phyloP scores from a whole-genome alignment of 2,329 filamentous ascomycete genomes.

The Leptoxyphium fumago region DNA sequence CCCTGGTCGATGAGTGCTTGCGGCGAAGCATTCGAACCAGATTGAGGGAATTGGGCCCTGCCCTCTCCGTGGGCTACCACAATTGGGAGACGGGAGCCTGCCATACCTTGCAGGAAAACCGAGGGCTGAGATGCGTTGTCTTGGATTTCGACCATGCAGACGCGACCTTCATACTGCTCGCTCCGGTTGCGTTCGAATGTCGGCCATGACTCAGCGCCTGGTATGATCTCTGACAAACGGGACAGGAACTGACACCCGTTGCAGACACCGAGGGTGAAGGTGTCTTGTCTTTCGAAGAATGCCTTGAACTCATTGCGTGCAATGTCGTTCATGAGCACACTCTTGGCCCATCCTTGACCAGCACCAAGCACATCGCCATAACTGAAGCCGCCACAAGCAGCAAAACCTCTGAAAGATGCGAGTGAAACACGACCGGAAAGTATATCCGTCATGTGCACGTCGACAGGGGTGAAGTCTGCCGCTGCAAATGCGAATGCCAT shows the following conservation, averaged over 20 bases:
- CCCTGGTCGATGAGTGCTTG: slow-evolving; percentile 45
- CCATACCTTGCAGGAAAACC: slow-evolving; percentile 88
- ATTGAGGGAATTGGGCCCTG: slow-evolving; percentile 46
- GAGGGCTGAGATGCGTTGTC: slow-evolving; percentile 41
- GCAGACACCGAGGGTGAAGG: slow-evolving; percentile 86
- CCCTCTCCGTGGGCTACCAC: slow-evolving; percentile 87
- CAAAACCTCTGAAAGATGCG: slow-evolving; percentile 69
- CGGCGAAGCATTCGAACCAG: slow-evolving; percentile 29
- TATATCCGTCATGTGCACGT: slow-evolving; percentile 91
- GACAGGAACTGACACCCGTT: slow-evolving; percentile 96
- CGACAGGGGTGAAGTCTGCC: slow-evolving; percentile 80
- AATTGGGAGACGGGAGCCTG: slow-evolving; percentile 66
- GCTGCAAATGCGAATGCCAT: slow-evolving; percentile 93
- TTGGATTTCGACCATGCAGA: slow-evolving; percentile 68
- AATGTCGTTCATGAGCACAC: slow-evolving; percentile 67
- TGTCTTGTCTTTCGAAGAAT: slow-evolving; percentile 81
- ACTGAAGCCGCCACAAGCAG: slow-evolving; percentile 92
- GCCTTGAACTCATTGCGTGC: slow-evolving; percentile 62
- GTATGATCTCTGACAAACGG: slow-evolving; percentile 68
- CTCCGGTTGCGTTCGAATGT: slow-evolving; percentile 72
- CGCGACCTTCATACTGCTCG: slow-evolving; percentile 81
- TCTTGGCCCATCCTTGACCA: slow-evolving; percentile 94
- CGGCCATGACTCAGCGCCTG: slow-evolving; percentile 69
- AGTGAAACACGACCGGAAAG: slow-evolving; percentile 69
- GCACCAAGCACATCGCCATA: slow-evolving; percentile 87